Evolutionary conservation across 495 filamentous ascomycete species (phyloP).

Genomic region (Polyplosphaeria fusca): DNA sequence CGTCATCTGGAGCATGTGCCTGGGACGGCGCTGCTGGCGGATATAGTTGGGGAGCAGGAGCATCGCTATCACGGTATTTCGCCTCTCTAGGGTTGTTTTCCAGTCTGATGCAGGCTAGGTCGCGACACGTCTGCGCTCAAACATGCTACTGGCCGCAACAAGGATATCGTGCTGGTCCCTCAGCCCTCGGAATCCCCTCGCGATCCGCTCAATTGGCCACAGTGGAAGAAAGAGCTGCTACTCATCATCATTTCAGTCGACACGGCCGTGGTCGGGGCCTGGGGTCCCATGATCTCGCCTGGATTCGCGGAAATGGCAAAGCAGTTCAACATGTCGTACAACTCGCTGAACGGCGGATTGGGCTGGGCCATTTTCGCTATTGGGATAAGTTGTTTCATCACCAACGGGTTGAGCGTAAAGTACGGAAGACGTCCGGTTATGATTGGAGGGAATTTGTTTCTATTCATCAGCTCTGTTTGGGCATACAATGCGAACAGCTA

Average conservation of each 20-base stretch:
- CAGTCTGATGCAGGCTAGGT: slow-evolving; percentile 10
- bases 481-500: slow-evolving; percentile 30
- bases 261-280: slow-evolving; percentile 45
- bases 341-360: slow-evolving; percentile 40
- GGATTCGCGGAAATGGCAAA: slow-evolving; percentile 42
- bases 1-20: slow-evolving; percentile 25
- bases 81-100: neutral
- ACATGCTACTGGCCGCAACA: slow-evolving; percentile 37
- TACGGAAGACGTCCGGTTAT: slow-evolving; percentile 26
- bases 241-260: slow-evolving; percentile 38
- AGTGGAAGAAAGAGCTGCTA: slow-evolving; percentile 45
- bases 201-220: slow-evolving; percentile 52
- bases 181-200: slow-evolving; percentile 48
- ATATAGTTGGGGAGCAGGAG: slow-evolving; percentile 3
- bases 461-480: slow-evolving; percentile 27
- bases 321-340: slow-evolving; percentile 42
- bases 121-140: slow-evolving; percentile 45
- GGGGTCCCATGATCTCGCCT: slow-evolving; percentile 41
- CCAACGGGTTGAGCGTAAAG: slow-evolving; percentile 21
- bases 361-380: slow-evolving; percentile 29
- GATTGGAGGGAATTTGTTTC: slow-evolving; percentile 28
- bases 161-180: slow-evolving; percentile 49
- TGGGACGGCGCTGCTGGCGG: slow-evolving; percentile 33
- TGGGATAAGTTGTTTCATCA: slow-evolving; percentile 19
- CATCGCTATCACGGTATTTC: slow-evolving; percentile 20